Evolutionary conservation across 208 protist species (phyloP).

Genomic region (Crithidia bombi): DNA sequence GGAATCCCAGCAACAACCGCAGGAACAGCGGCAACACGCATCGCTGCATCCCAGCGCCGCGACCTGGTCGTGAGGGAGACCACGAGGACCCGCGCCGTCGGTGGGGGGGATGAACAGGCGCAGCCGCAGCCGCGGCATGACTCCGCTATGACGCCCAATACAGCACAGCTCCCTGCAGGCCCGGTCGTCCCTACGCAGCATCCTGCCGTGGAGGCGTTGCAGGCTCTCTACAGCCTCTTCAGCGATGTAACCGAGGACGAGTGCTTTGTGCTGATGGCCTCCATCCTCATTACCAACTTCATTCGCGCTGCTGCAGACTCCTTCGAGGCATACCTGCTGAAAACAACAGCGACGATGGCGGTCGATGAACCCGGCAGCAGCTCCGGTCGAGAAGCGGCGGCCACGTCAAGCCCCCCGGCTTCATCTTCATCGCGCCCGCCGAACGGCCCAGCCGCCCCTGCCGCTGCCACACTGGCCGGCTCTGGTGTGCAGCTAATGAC

Average conservation of each 20-base stretch:
- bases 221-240: conserved; percentile 49
- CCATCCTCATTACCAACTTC: conserved; percentile 58
- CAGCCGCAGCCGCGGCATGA: not conserved
- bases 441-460: not conserved
- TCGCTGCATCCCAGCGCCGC: no score
- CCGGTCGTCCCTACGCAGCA: not conserved
- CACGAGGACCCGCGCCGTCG: no score
- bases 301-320: conserved; percentile 35
- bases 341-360: not conserved
- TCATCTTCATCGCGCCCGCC: not conserved
- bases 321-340: conserved; percentile 36
- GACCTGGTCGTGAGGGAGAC: no score
- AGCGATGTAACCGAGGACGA: conserved; percentile 43
- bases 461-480: not conserved
- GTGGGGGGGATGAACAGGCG: no score
- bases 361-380: not conserved
- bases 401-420: not conserved
- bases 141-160: no score
- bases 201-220: conserved; percentile 27
- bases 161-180: not conserved
- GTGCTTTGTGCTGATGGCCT: conserved; percentile 55
- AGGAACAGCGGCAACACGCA: not conserved
- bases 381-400: not conserved
- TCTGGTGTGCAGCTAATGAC: conserved; percentile 40
- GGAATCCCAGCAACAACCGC: no score